These are phyloP conservation scores for Suhomyces canberraensis DNA, from an alignment of 805 yeast genomes.

Conservation along the genomic window DNA sequence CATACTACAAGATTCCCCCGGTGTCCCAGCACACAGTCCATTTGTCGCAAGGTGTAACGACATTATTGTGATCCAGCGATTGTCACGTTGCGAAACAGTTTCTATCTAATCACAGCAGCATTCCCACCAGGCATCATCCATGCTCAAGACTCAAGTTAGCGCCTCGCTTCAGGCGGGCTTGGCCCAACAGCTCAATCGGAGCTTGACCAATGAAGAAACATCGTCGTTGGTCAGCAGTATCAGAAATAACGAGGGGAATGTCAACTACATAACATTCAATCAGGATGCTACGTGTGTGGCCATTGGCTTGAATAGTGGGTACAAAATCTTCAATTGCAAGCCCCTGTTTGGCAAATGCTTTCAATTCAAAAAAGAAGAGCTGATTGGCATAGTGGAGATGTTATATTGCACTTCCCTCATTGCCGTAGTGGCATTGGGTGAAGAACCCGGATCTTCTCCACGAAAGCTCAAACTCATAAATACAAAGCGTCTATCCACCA, in stretches of 20 bases:
- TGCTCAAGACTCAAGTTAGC: constrained; percentile 14
- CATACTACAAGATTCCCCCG: too few species aligned
- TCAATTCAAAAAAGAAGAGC: constrained; percentile 39
- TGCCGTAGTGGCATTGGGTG: constrained; percentile 79
- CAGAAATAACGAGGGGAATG: constrained; percentile 11
- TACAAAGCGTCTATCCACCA: constrained; percentile 60
- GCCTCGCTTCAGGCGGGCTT: constrained; percentile 11
- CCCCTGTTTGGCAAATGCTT: constrained; percentile 60
- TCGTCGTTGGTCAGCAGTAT: constrained; percentile 14
- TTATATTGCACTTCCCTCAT: constrained; percentile 82
- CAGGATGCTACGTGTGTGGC: constrained; percentile 86
- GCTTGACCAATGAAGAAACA: constrained; percentile 15
- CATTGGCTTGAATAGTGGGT: constrained; percentile 61
- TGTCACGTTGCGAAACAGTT: too few species aligned
- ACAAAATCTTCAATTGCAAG: constrained; percentile 80
- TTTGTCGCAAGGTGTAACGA: too few species aligned
- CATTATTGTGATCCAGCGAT: too few species aligned
- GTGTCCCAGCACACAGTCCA: too few species aligned
- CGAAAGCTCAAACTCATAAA: constrained; percentile 78
- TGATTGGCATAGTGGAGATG: constrained; percentile 81
- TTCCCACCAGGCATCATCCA: too few species aligned
- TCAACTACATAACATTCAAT: constrained; percentile 59
- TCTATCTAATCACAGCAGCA: too few species aligned
- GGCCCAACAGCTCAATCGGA: constrained; percentile 10
- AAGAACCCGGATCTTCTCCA: constrained; percentile 69